A percentile compares a stretch with the other conserved stretches of the same genome.
Conservation (phyloP, 73 alveolate species). For the Stentor coeruleus region DNA sequence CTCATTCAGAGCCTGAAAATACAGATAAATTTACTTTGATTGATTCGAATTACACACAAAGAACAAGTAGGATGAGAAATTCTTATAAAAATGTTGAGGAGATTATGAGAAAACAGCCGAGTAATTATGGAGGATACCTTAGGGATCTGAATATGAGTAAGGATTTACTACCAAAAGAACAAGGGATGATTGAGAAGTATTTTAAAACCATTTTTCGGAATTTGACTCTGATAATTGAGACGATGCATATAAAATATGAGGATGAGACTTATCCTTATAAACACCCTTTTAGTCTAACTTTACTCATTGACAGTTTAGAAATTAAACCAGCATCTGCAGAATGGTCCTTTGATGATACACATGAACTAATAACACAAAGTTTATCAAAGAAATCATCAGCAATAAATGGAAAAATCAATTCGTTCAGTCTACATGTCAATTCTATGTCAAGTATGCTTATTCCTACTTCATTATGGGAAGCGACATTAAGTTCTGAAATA, state of each 20-base stretch:
- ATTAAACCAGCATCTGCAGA: not conserved
- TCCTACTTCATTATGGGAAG: not conserved
- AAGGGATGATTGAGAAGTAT: not conserved
- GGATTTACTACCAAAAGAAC: not conserved
- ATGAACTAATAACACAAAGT: not conserved
- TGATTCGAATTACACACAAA: not conserved
- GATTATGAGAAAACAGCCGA: not conserved
- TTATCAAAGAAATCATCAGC: not conserved
- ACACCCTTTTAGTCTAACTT: not conserved
- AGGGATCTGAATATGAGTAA: too few species aligned
- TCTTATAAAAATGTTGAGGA: not conserved
- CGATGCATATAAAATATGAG: not conserved
- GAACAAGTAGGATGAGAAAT: not conserved
- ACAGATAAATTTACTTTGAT: not conserved
- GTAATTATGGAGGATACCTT: too few species aligned
- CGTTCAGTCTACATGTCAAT: not conserved
- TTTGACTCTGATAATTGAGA: not conserved
- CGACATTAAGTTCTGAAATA: not conserved
- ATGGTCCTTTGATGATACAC: not conserved
- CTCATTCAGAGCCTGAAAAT: not conserved
- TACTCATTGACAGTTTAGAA: not conserved
- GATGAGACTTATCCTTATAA: slow-evolving; percentile 20
- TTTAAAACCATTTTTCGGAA: not conserved
- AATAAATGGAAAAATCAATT: not conserved
- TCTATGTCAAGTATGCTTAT: not conserved